These are phyloP conservation scores for Nicotiana undulata DNA, from an alignment of 257 asterid genomes.

Conservation along the genomic window DNA sequence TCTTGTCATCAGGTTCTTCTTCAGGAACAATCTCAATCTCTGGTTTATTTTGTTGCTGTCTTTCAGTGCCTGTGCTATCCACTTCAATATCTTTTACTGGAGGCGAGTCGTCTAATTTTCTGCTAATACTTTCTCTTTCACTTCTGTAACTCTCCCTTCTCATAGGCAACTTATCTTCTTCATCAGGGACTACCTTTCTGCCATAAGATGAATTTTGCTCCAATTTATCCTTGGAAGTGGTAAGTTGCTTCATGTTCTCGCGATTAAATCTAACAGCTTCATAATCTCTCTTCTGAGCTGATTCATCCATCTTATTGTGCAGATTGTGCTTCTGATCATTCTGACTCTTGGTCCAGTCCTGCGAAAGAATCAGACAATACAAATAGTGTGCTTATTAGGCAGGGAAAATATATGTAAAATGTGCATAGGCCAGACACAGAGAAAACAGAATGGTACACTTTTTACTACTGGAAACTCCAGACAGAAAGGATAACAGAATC, in stretches of 20 bases:
- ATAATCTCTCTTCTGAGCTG: constrained; percentile 16
- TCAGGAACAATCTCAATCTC: constrained; percentile 3
- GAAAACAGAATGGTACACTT: neutral
- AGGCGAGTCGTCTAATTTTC: neutral
- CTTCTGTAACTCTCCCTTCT: neutral
- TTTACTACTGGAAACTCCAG: neutral
- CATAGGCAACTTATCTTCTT: neutral
- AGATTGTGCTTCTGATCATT: neutral
- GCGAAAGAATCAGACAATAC: constrained; percentile 14
- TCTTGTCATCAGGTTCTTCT: constrained; percentile 23
- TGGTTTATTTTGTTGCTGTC: constrained; percentile 14
- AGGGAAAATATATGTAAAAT: neutral
- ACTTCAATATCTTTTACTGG: constrained; percentile 33
- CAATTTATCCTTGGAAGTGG: constrained; percentile 1
- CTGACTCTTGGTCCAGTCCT: constrained; percentile 24
- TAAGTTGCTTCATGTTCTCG: constrained; percentile 4
- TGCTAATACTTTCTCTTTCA: neutral
- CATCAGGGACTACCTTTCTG: constrained; percentile 4
- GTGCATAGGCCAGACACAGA: neutral
- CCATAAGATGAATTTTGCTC: neutral
- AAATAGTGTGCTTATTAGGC: neutral
- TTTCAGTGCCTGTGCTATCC: constrained; percentile 9
- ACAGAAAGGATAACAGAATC: neutral
- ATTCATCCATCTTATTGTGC: constrained; percentile 5
- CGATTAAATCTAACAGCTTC: neutral